Evolutionary conservation across 371 early-diverging fungal species (phyloP).

Genomic region (Actinomortierella ambigua): DNA sequence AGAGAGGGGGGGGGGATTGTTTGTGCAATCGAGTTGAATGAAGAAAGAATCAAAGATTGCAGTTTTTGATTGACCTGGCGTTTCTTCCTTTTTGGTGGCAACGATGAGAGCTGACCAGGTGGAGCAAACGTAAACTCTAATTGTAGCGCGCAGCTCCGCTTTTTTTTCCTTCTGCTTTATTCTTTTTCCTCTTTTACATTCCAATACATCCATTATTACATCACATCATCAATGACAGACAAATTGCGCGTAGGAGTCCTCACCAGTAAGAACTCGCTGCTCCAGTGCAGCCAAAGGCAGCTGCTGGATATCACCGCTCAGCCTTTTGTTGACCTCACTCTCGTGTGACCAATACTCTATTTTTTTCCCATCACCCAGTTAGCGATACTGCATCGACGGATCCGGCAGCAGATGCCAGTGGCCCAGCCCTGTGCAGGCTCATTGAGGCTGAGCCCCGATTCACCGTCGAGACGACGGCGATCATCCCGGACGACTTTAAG

Average conservation of each 20-base stretch:
- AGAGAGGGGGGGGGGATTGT: too few relatives aligned
- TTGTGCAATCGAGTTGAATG: too few relatives aligned
- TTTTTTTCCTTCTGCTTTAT: too few relatives aligned
- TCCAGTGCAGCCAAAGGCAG: not conserved
- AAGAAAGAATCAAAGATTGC: too few relatives aligned
- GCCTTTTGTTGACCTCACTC: not conserved
- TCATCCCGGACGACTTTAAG: slow-evolving; percentile 60
- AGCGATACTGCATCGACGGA: slow-evolving; percentile 68
- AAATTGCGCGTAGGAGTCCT: slow-evolving; percentile 35
- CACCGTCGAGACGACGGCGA: slow-evolving; percentile 34
- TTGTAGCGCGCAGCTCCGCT: too few relatives aligned
- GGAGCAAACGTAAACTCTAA: too few relatives aligned
- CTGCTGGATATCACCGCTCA: not conserved
- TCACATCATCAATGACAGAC: too few relatives aligned
- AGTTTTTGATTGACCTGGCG: too few relatives aligned
- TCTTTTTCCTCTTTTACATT: too few relatives aligned
- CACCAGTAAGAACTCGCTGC: slow-evolving; percentile 23
- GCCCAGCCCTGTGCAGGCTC: slow-evolving; percentile 54
- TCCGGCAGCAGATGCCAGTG: slow-evolving; percentile 62
- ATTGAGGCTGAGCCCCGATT: slow-evolving; percentile 47
- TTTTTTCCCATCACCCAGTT: slow-evolving; percentile 31
- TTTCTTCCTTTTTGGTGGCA: too few relatives aligned
- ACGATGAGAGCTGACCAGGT: too few relatives aligned
- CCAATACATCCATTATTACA: too few relatives aligned
- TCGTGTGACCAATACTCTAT: not conserved